phyloP scores from a whole-genome alignment of 139 green algal genomes.

The Eudorina sp. region DNA sequence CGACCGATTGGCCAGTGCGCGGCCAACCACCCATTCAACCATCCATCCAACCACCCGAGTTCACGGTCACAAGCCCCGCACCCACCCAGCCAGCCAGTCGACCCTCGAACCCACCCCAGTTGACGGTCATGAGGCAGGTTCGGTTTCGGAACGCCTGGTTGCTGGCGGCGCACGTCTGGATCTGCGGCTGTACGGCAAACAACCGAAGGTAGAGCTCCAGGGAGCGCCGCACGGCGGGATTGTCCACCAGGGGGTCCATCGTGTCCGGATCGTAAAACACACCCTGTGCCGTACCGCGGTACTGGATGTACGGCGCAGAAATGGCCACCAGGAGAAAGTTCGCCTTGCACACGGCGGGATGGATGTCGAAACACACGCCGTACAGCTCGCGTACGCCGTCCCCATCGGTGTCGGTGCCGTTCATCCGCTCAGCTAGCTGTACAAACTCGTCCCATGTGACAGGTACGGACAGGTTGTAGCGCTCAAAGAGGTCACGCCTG shows the following conservation, averaged over 20 bases:
- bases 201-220: not conserved
- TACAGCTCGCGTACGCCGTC: constrained; percentile 42
- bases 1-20: no score
- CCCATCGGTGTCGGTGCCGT: constrained; percentile 38
- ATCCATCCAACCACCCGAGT: no score
- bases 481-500: constrained; percentile 37
- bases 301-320: constrained; percentile 47
- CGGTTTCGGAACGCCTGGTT: constrained; percentile 7
- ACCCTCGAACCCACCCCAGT: constrained; percentile 30
- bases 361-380: constrained; percentile 33
- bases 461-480: constrained; percentile 29
- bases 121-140: constrained; percentile 46
- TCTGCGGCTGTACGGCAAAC: not conserved
- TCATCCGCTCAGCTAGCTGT: constrained; percentile 35
- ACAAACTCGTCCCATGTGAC: constrained; percentile 48
- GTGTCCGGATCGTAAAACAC: constrained; percentile 40
- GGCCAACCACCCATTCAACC: no score
- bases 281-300: constrained; percentile 45
- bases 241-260: constrained; percentile 24
- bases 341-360: constrained; percentile 34
- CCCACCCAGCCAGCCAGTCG: no score
- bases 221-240: not conserved
- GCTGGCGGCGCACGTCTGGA: not conserved
- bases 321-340: constrained; percentile 36
- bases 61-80: no score